Percentiles rank a stretch among this genome's conserved stretches.
These are phyloP conservation scores for Stevia rebaudiana DNA, from an alignment of 140 eudicot species.

Conservation along the genomic window DNA sequence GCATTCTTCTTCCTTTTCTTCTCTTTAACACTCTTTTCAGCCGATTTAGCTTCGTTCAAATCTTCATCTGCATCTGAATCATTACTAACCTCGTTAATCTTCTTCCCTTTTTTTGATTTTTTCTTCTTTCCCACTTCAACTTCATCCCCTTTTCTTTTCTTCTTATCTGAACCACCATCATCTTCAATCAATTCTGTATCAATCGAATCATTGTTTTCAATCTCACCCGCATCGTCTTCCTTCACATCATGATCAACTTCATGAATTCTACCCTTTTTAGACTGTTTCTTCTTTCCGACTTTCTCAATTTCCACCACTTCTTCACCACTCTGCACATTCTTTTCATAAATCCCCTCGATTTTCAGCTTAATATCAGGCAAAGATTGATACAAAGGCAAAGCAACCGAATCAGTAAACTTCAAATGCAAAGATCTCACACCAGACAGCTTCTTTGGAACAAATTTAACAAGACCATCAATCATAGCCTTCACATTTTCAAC, in stretches of 20 bases:
- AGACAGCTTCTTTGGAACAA: conserved; percentile 49
- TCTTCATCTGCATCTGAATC: conserved; percentile 9
- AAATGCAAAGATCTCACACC: conserved; percentile 72
- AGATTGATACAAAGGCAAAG: conserved; percentile 75
- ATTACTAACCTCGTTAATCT: neutral
- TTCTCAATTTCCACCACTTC: conserved; percentile 9
- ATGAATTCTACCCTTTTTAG: conserved; percentile 61
- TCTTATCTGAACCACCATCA: conserved; percentile 15
- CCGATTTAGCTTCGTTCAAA: conserved; percentile 15
- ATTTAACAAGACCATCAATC: conserved; percentile 38
- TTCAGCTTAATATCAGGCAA: conserved; percentile 69
- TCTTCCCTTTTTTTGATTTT: conserved; percentile 2
- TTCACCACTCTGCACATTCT: neutral
- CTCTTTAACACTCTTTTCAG: conserved; percentile 12
- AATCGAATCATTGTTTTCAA: conserved; percentile 11
- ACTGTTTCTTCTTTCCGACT: conserved; percentile 18
- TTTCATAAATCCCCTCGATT: conserved; percentile 35
- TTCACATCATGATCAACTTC: conserved; percentile 45
- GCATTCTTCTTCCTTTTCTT: conserved; percentile 37
- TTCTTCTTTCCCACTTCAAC: conserved; percentile 8
- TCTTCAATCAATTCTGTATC: conserved; percentile 13
- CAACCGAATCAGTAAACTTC: conserved; percentile 69
- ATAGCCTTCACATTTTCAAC: conserved; percentile 60
- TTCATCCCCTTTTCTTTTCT: conserved; percentile 18
- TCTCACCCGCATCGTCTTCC: conserved; percentile 22